A percentile compares a stretch with the other conserved stretches of the same genome.
Conservation (phyloP, 192 early-diverging fungal genomes). For the Podochytrium sp. region DNA sequence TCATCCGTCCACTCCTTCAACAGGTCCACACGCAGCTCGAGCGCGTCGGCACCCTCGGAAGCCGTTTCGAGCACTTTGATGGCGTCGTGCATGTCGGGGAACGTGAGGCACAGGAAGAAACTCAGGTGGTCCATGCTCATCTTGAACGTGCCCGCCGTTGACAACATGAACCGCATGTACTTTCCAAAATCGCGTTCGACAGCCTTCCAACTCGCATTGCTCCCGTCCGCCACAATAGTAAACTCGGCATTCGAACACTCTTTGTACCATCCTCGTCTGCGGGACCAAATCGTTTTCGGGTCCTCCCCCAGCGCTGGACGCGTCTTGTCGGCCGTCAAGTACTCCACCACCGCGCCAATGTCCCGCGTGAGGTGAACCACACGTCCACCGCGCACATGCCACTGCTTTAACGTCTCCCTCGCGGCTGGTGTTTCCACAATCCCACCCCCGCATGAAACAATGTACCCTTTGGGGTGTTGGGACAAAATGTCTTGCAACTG, state of each 20-base stretch:
- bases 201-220: constrained; percentile 63
- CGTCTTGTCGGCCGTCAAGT: constrained; percentile 78
- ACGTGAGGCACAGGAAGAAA: constrained; percentile 89
- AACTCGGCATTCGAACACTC: constrained; percentile 86
- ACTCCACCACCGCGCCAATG: constrained; percentile 79
- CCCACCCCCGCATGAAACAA: constrained; percentile 95
- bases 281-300: constrained; percentile 76
- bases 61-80: constrained; percentile 61
- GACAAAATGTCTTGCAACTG: constrained; percentile 66
- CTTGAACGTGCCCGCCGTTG: constrained; percentile 12
- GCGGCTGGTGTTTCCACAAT: constrained; percentile 82
- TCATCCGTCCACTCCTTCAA: constrained; percentile 62
- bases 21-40: constrained; percentile 94
- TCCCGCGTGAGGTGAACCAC: constrained; percentile 84
- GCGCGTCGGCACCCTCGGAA: constrained; percentile 80
- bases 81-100: constrained; percentile 50
- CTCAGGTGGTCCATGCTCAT: constrained; percentile 25
- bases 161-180: constrained; percentile 72
- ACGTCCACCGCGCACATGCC: constrained; percentile 42
- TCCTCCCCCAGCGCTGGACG: constrained; percentile 86
- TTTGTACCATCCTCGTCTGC: constrained; percentile 76
- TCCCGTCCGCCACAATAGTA: constrained; percentile 58
- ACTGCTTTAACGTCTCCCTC: constrained; percentile 69
- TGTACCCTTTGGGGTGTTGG: constrained; percentile 59
- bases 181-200: constrained; percentile 78